phyloP scores from a whole-genome alignment of 352 stramenopile genomes.

The Globisporangium irregulare region DNA sequence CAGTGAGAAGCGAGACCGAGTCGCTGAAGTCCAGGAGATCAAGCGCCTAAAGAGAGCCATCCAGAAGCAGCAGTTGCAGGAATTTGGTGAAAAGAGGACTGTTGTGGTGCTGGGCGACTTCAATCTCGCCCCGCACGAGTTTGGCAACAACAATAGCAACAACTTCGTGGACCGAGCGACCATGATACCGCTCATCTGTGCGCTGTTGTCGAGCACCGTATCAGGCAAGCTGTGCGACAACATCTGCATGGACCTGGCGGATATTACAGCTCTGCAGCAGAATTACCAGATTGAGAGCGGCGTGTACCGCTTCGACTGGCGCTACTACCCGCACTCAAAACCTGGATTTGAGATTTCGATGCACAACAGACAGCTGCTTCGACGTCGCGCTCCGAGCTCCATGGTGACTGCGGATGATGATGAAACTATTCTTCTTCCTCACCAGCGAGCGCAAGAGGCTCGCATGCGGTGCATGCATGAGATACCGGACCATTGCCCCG shows the following conservation, averaged over 20 bases:
- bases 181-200: constrained; percentile 41
- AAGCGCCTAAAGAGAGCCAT: constrained; percentile 28
- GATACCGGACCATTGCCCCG: constrained; percentile 64
- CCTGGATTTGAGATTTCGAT: constrained; percentile 9
- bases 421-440: neutral
- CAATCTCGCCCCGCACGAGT: constrained; percentile 55
- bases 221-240: constrained; percentile 69
- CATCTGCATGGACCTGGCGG: constrained; percentile 42
- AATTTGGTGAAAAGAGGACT: constrained; percentile 15
- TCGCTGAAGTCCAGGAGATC: constrained; percentile 36
- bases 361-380: constrained; percentile 13
- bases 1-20: constrained; percentile 23
- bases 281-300: constrained; percentile 33
- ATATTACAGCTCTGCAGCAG: constrained; percentile 13
- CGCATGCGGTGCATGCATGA: constrained; percentile 45
- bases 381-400: neutral
- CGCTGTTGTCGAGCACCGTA: constrained; percentile 48
- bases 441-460: neutral
- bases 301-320: constrained; percentile 62
- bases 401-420: constrained; percentile 30
- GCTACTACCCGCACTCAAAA: constrained; percentile 46
- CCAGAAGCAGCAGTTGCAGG: constrained; percentile 4
- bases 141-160: constrained; percentile 19
- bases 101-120: constrained; percentile 65
- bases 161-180: constrained; percentile 7